Conservation (phyloP, 306 rosid species). For the Cicer yamashitae region DNA sequence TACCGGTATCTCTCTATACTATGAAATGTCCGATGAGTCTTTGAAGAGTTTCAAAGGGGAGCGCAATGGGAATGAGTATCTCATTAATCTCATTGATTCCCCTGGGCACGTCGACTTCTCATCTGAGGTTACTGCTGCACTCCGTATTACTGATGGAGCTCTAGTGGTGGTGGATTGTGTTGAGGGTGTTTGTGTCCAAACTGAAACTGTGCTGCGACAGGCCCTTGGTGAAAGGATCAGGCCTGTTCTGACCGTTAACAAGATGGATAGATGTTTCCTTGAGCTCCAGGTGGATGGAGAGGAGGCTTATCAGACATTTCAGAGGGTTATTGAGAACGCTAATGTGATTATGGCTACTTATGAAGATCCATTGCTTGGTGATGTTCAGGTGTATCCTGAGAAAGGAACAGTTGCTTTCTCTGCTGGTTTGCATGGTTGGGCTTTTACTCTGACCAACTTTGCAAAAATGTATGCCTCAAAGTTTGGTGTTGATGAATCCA, state of each 20-base stretch:
- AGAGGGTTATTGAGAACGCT: constrained; percentile 90
- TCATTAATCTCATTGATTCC: constrained; percentile 90
- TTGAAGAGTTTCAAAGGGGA: constrained; percentile 74
- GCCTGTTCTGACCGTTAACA: constrained; percentile 88
- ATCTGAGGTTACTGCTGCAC: constrained; percentile 94
- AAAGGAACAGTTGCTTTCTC: constrained; percentile 96
- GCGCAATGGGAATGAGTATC: constrained; percentile 81
- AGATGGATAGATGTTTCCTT: constrained; percentile 98
- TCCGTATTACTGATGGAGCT: constrained; percentile 93
- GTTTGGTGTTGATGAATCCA: constrained; percentile 82
- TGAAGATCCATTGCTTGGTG: constrained; percentile 92
- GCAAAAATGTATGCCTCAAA: constrained; percentile 96
- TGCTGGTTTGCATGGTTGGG: constrained; percentile 99
- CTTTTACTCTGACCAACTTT: constrained; percentile 84
- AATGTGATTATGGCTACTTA: constrained; percentile 97
- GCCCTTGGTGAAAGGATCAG: constrained; percentile 93
- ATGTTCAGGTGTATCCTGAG: constrained; percentile 84
- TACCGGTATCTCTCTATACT: constrained; percentile 93
- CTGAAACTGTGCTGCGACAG: constrained; percentile 89
- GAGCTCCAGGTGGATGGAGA: constrained; percentile 98
- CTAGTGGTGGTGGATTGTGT: constrained; percentile 93
- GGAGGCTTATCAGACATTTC: constrained; percentile 85
- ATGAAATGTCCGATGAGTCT: constrained; percentile 68
- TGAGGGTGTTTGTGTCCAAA: constrained; percentile 94
- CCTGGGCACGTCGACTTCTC: constrained; percentile 95